Conservation (phyloP, 2,329 filamentous ascomycete species). For the Malbranchea cinnamomea region DNA sequence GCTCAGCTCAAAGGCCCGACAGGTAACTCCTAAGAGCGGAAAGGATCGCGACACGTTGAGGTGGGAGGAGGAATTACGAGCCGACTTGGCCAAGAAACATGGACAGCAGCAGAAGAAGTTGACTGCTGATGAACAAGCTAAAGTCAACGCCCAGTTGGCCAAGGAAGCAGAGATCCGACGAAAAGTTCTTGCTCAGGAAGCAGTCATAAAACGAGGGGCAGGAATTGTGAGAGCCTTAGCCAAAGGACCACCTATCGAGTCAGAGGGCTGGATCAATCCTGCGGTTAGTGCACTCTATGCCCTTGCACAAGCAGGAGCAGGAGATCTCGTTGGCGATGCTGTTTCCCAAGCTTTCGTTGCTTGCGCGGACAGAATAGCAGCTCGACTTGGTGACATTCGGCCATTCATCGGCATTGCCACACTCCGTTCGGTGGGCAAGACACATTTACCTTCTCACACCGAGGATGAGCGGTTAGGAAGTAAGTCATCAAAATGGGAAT, state of each 20-base stretch:
- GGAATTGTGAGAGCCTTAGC: slow-evolving; percentile 74
- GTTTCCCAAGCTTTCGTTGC: slow-evolving; percentile 66
- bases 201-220: slow-evolving; percentile 63
- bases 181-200: slow-evolving; percentile 54
- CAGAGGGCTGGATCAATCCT: slow-evolving; percentile 72
- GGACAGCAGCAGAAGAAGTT: slow-evolving; percentile 74
- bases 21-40: slow-evolving; percentile 66
- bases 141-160: slow-evolving; percentile 76
- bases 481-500: slow-evolving; percentile 10
- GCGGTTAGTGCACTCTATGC: slow-evolving; percentile 59
- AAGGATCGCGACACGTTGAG: slow-evolving; percentile 94
- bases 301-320: slow-evolving; percentile 60
- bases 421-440: slow-evolving; percentile 60
- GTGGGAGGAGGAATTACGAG: slow-evolving; percentile 87
- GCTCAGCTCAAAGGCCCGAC: slow-evolving; percentile 62
- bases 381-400: slow-evolving; percentile 59
- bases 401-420: slow-evolving; percentile 80
- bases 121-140: slow-evolving; percentile 72
- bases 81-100: slow-evolving; percentile 83
- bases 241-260: slow-evolving; percentile 76
- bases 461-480: slow-evolving; percentile 69
- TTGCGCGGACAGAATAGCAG: slow-evolving; percentile 60
- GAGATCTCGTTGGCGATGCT: slow-evolving; percentile 64
- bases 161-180: slow-evolving; percentile 72
- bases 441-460: slow-evolving; percentile 55